Evolutionary conservation across 148 eudicot species (phyloP), one percentile per base, ranked within the genome.

Genomic region (Cornus suecica): DNA sequence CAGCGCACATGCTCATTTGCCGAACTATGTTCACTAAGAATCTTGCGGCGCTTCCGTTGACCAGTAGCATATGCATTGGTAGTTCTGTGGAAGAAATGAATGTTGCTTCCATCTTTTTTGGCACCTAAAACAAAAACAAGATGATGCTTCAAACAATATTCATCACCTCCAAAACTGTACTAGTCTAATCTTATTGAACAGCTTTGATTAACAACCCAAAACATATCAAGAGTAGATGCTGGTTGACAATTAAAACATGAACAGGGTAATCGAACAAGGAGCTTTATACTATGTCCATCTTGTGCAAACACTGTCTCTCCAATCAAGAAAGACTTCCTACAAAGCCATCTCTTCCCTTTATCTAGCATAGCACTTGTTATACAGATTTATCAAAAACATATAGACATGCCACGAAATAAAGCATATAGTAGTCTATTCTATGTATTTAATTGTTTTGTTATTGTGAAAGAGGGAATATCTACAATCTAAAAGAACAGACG

Each of bases 1-100:
- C 97, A 91, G 71, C 93, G 93, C 41, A 91, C 91, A 74, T 75
- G 74, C 73, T 85, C 90, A 51, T 73, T 78, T 10, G 37, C 65
- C 32, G 30, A 66, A 69, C 66, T 74, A 79, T 68, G 29, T 65
- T 81, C 70, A 27, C 66, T 77, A 13, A 81, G 79, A 70, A 89
- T 88, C 81, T 77, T 90, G 67, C 93, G 86, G 24, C 95, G 84
- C 81, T 93, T 93, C 72, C 97, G 51, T 73, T 79, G 88, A 26
- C 95, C 95, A 69, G 93, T 89, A 63, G 93, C 86, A 76, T 90
- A 89, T 42, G 95, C 97, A 80, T 93, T 90, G 54, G 77, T 68
- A 58, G 87, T 89, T 80, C 78, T 85, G 69, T 90, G 90, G 66
- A 93, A 93, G 80, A 87, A 93, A 77, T 93, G 89, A 58, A 88